phyloP scores from a whole-genome alignment of 2,329 filamentous ascomycete species.

The Fusarium drepaniforme region DNA sequence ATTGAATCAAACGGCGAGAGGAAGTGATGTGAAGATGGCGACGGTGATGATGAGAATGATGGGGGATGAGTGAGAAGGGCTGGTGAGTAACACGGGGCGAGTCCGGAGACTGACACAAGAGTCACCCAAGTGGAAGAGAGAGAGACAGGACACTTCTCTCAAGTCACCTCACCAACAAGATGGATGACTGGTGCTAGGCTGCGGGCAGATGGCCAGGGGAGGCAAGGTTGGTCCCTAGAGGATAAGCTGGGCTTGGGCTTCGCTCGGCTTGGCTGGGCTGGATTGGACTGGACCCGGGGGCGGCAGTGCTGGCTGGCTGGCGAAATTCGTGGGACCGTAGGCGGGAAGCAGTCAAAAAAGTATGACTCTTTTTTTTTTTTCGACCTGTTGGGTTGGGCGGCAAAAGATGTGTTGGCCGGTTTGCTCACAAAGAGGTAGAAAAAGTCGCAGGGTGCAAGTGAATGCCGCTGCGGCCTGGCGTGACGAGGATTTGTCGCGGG shows the following conservation, averaged over 20 bases:
- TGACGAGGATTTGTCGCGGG: conserved; percentile 19
- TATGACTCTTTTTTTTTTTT: conserved; percentile 29
- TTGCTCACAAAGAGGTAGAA: conserved; percentile 16
- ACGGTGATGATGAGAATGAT: not conserved
- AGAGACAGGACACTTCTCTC: conserved; percentile 34
- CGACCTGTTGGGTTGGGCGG: conserved; percentile 29
- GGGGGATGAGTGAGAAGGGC: conserved; percentile 25
- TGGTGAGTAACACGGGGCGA: conserved; percentile 45
- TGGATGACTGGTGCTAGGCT: conserved; percentile 22
- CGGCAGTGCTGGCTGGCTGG: conserved; percentile 36
- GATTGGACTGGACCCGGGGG: conserved; percentile 35
- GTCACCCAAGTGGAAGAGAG: conserved; percentile 36
- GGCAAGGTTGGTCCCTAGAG: conserved; percentile 38
- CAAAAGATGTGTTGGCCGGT: conserved; percentile 30
- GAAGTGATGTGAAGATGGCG: not conserved
- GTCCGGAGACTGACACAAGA: conserved; percentile 43
- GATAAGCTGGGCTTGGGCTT: conserved; percentile 37
- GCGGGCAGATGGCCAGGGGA: conserved; percentile 31
- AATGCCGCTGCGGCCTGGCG: conserved; percentile 60
- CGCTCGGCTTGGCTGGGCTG: conserved; percentile 34
- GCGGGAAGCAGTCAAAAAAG: conserved; percentile 8
- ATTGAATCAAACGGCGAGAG: conserved; percentile 28
- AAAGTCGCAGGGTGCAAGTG: conserved; percentile 62
- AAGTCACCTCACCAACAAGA: conserved; percentile 38
- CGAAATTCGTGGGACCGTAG: conserved; percentile 29